These are phyloP conservation scores for Sparassis latifolia DNA, from an alignment of 1,284 basidiomycete genomes.

Conservation along the genomic window DNA sequence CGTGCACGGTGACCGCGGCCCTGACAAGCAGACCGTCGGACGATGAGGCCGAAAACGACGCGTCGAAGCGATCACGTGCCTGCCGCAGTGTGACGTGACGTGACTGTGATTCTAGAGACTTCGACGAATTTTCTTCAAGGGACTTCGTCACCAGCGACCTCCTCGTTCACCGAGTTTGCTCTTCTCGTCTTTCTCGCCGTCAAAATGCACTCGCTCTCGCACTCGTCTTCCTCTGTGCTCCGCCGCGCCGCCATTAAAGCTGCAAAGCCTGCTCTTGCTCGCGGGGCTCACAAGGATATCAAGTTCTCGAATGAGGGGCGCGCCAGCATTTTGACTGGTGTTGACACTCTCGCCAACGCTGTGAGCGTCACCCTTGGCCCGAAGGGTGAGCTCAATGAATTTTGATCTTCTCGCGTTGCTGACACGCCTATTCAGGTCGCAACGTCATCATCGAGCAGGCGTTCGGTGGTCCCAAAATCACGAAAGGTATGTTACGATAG, in stretches of 20 bases:
- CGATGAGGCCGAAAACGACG: too few species aligned
- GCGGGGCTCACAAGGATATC: conserved; percentile 91
- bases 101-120: conserved; percentile 1
- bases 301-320: conserved; percentile 96
- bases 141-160: background rate
- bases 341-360: conserved; percentile 93
- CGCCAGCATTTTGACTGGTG: conserved; percentile 90
- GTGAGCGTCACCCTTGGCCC: conserved; percentile 95
- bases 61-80: background rate
- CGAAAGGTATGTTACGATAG: conserved; percentile 61
- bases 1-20: too few species aligned
- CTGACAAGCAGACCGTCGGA: too few species aligned
- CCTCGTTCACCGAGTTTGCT: conserved; percentile 9
- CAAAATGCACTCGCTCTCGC: conserved; percentile 32
- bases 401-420: too few species aligned
- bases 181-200: conserved; percentile 7
- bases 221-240: conserved; percentile 37
- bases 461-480: conserved; percentile 97
- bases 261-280: conserved; percentile 44
- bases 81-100: background rate
- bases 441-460: conserved; percentile 99
- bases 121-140: background rate
- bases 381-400: conserved; percentile 58
- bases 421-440: conserved; percentile 48
- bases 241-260: conserved; percentile 40